Conservation (phyloP, 2,329 filamentous ascomycete species). For the Colletotrichum liaoningense region DNA sequence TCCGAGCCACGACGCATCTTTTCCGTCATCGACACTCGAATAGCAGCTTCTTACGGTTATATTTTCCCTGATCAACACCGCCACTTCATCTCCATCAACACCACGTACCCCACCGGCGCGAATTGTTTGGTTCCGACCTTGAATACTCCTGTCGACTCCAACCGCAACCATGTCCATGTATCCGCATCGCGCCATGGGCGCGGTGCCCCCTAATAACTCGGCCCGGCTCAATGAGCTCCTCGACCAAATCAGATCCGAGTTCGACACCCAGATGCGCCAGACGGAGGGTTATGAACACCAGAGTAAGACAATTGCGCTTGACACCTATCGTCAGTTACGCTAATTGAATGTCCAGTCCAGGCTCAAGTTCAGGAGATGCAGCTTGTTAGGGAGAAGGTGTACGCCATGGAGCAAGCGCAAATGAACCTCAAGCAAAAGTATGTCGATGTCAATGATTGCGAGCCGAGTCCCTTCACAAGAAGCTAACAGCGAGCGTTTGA, state of each 20-base stretch:
- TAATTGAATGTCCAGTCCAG: slow-evolving; percentile 70
- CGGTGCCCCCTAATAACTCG: slow-evolving; percentile 67
- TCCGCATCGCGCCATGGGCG: slow-evolving; percentile 86
- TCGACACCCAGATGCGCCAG: slow-evolving; percentile 84
- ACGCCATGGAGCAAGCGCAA: slow-evolving; percentile 90
- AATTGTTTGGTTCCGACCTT: neutral
- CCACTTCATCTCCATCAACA: neutral
- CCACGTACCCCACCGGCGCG: neutral
- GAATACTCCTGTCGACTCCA: neutral
- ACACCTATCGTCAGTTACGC: slow-evolving; percentile 13
- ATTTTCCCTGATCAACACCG: neutral
- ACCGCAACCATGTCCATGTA: slow-evolving; percentile 79
- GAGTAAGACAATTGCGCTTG: slow-evolving; percentile 70
- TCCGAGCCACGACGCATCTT: slow-evolving; percentile 12
- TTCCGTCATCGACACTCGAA: neutral
- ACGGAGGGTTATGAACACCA: slow-evolving; percentile 92
- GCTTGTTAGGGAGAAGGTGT: slow-evolving; percentile 92
- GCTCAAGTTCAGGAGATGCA: slow-evolving; percentile 96
- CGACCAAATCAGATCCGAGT: slow-evolving; percentile 90
- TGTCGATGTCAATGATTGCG: slow-evolving; percentile 45
- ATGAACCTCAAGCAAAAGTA: slow-evolving; percentile 92
- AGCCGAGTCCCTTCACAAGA: slow-evolving; percentile 1
- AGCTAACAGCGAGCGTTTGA: slow-evolving; percentile 28
- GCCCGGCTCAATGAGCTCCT: slow-evolving; percentile 89
- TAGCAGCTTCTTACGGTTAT: neutral